Conservation (phyloP, 2,329 filamentous ascomycete species). For the Lasiodiplodia citricola region DNA sequence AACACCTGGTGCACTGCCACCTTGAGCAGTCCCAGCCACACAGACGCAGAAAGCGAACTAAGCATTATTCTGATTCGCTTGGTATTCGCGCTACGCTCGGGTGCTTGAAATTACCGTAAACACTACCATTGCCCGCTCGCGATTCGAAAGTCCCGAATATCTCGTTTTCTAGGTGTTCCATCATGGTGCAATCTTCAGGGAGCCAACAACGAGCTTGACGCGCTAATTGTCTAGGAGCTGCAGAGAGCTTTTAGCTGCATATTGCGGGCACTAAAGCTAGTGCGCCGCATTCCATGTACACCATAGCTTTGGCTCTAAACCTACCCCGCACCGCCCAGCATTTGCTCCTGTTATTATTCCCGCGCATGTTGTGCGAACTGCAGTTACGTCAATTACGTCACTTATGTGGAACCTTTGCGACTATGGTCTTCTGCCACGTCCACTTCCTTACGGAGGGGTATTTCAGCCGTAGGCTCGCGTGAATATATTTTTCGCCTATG, state of each 20-base stretch:
- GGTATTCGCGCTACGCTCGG: background rate
- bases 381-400: background rate
- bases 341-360: background rate
- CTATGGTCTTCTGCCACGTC: too few relatives aligned
- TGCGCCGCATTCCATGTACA: background rate
- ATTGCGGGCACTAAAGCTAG: constrained; percentile 4
- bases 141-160: background rate
- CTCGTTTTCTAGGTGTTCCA: background rate
- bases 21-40: background rate
- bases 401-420: background rate
- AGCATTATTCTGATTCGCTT: background rate
- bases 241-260: background rate
- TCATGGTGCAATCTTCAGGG: background rate
- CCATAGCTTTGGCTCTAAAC: background rate
- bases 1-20: background rate
- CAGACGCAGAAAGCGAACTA: background rate
- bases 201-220: background rate
- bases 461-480: too few relatives aligned
- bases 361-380: background rate
- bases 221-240: background rate
- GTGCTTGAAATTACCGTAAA: background rate
- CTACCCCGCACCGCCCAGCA: background rate
- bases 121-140: too few relatives aligned
- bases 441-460: too few relatives aligned
- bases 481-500: too few relatives aligned